Base-by-base conservation (phyloP, 805 yeast species). In the Wickerhamiella hasegawae region DNA sequence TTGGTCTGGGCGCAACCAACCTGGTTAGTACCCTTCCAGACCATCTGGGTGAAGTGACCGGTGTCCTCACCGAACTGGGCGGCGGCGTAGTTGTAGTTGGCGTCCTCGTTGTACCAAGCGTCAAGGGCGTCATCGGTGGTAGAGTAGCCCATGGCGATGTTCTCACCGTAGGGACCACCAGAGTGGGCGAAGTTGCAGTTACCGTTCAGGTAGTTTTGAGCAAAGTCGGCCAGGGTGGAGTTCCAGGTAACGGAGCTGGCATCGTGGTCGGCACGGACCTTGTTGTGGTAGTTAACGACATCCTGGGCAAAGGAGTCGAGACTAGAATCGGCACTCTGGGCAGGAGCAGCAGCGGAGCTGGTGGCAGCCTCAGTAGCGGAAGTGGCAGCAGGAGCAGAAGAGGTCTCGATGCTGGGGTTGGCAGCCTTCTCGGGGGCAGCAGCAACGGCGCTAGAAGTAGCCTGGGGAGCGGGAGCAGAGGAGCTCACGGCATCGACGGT, bases 41-140 rank as follows among this genome's bases (percentile, higher is more conserved):
- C 69, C 34, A 80, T 61, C 54, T 78, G 87, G 15, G 87, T 77
- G 59, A 78, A 81, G 57, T 81, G 93, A 34, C 85, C 85, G 32
- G 83, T 72, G n/a, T 55, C 44, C 25, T 48, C 57, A 26, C 63
- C 47, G 48, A 36, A 68, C 11, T 54, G 57, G 22, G 74, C 72
- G 42, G 59, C 60, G 19, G 63, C 50, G 57, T 65, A 72, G 50
- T 66, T 57, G 59, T 74, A 76, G 4, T 51, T 32, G 34, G 47
- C 40, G 36, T 76, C 65, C 57, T 78, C 87, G 45, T 65, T 59
- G 59, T 77, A 79, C 87, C 87, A 79, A 3, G 82, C 85, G 20
- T 65, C 65, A 9, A 73, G 71, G 3, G 82, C 79, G n/a, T 21
- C 60, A 34, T 60, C 60, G 5, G 67, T 55, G 28, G 58, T 49